Evolutionary conservation across 1,284 basidiomycete genomes (phyloP), one percentile per base, ranked within the genome.

Genomic region (Cryptococcus depauperatus): DNA sequence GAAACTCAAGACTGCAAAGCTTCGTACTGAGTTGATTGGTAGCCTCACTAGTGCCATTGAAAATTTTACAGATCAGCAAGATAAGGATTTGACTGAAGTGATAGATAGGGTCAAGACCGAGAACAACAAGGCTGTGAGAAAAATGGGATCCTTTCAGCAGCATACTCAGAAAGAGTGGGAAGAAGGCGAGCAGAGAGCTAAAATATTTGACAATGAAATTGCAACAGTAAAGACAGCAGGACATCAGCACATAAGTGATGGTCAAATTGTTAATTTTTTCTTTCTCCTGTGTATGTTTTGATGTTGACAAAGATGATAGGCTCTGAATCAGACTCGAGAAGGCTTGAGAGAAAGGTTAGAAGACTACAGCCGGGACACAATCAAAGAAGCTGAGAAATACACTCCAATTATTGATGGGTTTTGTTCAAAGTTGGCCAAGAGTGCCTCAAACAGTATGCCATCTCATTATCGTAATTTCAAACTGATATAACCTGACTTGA

Each of bases 1-100:
- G 67, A 79, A 77, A 60, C 61, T 68, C 5, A 83, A 79, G 52
- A 77, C 81, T 0, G 77, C 80, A 23, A 77, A 76, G 41, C 77
- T 84, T 2, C 83, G 81, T 53, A 79, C 82, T 30, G 81, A 84
- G 37, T 69, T 93, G 5, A 70, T 88, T 33, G 76, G 81, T 37
- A 80, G 81, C 29, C 76, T 93, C 46, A 82, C 84, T 0, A 73
- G 73, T 5, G 73, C 90, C 50, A 71, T 93, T 2, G 77, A 77
- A 18, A 81, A 79, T 16, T 90, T 84, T 64, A 76, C 81, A 10
- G 71, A 77, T 22, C 75, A 81, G 37, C 79, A 85, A 27, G 83
- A 90, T 57, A 73, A 76, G 16, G 78, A 79, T n/a, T 71, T 91
- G 35, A 74, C 76, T 18, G 76, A 79, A 11, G 77, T 79, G 1